These are phyloP conservation scores for Panaeolus cyanescens DNA, from an alignment of 768 basidiomycete species.

Conservation along the genomic window DNA sequence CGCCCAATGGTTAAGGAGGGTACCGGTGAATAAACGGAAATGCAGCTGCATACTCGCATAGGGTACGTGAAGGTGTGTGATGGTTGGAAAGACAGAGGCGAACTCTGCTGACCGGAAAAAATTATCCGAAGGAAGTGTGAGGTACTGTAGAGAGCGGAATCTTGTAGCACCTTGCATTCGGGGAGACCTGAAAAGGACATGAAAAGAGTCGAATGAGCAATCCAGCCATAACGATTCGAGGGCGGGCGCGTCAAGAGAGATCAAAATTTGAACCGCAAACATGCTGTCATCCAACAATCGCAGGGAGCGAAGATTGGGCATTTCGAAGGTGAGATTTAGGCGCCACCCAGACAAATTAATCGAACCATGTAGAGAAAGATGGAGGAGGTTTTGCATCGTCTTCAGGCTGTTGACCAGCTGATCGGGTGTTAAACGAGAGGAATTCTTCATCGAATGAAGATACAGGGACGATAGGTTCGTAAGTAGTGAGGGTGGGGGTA, in stretches of 20 bases:
- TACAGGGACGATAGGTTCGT: conserved; percentile 33
- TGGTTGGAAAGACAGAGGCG: conserved; percentile 27
- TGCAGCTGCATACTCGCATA: conserved; percentile 23
- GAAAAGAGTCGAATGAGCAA: conserved; percentile 24
- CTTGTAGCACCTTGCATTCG: conserved; percentile 20
- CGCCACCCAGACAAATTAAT: conserved; percentile 21
- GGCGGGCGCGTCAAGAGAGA: conserved; percentile 27
- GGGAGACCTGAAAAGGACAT: conserved; percentile 18
- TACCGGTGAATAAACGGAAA: conserved; percentile 16
- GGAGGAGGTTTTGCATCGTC: conserved; percentile 22
- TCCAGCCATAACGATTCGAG: conserved; percentile 39
- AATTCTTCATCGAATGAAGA: conserved; percentile 19
- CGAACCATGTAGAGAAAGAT: conserved; percentile 30
- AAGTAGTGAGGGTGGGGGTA: conserved; percentile 22
- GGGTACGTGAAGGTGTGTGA: conserved; percentile 32
- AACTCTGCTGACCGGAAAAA: conserved; percentile 19
- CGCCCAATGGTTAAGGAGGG: conserved; percentile 13
- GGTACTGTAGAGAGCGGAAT: conserved; percentile 34
- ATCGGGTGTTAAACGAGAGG: conserved; percentile 12
- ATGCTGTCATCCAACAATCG: conserved; percentile 24
- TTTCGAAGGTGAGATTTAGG: conserved; percentile 12
- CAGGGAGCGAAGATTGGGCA: conserved; percentile 28
- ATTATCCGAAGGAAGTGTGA: conserved; percentile 29
- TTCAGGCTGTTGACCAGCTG: conserved; percentile 19
- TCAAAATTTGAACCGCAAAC: conserved; percentile 27